Conservation (phyloP, 768 basidiomycete species). For the Boletus patriciae region DNA sequence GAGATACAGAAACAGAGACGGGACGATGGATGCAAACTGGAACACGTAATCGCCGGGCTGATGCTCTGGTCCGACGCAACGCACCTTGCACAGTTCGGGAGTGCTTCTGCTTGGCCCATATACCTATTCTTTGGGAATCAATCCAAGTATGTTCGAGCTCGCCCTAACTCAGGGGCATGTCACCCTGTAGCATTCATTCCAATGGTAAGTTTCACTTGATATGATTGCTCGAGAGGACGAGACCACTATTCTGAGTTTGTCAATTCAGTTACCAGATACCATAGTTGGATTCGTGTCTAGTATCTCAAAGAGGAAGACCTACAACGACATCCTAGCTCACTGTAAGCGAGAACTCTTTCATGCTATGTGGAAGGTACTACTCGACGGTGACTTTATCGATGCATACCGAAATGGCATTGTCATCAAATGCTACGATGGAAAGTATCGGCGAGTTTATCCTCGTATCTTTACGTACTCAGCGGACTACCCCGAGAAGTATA, state of each 20-base stretch:
- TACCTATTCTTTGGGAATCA: neutral
- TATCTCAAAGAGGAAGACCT: neutral
- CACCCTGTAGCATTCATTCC: neutral
- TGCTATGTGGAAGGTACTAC: neutral
- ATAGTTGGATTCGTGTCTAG: neutral
- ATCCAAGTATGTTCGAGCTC: neutral
- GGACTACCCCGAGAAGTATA: conserved; percentile 40
- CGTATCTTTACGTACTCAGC: conserved; percentile 36
- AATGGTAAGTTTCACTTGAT: neutral
- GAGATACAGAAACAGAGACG: conserved; percentile 21
- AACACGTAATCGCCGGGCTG: neutral
- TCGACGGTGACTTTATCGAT: conserved; percentile 18
- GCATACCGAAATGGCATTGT: conserved; percentile 28
- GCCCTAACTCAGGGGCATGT: neutral
- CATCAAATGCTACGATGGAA: conserved; percentile 23
- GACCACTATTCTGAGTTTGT: too few species aligned
- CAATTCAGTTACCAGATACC: neutral
- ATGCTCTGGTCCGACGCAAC: neutral
- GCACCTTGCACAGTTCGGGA: neutral
- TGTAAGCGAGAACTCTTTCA: neutral
- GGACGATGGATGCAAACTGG: conserved; percentile 17
- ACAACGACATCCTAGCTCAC: neutral
- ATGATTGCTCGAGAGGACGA: too few species aligned
- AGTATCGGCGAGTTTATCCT: conserved; percentile 22
- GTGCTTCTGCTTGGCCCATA: neutral